Conservation (phyloP, 2,329 filamentous ascomycete species). For the Delphinella strobiligena region DNA sequence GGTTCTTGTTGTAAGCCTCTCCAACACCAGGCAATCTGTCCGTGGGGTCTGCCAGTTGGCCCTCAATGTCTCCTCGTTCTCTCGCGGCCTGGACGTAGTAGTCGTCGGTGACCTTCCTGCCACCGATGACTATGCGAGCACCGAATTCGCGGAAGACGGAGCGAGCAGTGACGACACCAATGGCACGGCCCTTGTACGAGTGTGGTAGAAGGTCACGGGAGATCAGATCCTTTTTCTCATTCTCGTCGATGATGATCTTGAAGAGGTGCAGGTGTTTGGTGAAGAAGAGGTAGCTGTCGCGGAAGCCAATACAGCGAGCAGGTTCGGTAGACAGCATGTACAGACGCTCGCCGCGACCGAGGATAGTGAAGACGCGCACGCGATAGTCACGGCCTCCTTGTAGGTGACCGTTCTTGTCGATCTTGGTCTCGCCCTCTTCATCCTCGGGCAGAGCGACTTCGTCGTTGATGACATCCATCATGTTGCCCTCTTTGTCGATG, state of each 20-base stretch:
- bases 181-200: slow-evolving; percentile 95
- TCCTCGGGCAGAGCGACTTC: slow-evolving; percentile 85
- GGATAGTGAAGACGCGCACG: slow-evolving; percentile 87
- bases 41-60: slow-evolving; percentile 81
- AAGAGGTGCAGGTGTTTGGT: slow-evolving; percentile 92
- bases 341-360: slow-evolving; percentile 67
- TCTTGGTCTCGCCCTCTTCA: slow-evolving; percentile 79
- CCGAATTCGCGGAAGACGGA: slow-evolving; percentile 97
- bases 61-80: slow-evolving; percentile 69
- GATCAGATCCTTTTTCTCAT: slow-evolving; percentile 95
- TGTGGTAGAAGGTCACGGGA: slow-evolving; percentile 91
- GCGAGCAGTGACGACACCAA: slow-evolving; percentile 89
- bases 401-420: slow-evolving; percentile 78
- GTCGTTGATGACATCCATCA: slow-evolving; percentile 81
- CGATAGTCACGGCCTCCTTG: slow-evolving; percentile 81
- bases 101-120: slow-evolving; percentile 75
- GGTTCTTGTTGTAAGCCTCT: slow-evolving; percentile 94
- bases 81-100: slow-evolving; percentile 69
- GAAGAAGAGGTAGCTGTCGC: slow-evolving; percentile 98
- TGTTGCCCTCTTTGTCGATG: slow-evolving; percentile 86
- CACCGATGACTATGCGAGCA: slow-evolving; percentile 84
- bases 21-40: slow-evolving; percentile 64
- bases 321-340: slow-evolving; percentile 99
- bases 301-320: slow-evolving; percentile 89
- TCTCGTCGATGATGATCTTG: slow-evolving; percentile 96